phyloP scores from a whole-genome alignment of 192 early-diverging fungal species.

The Martensiomyces pterosporus region DNA sequence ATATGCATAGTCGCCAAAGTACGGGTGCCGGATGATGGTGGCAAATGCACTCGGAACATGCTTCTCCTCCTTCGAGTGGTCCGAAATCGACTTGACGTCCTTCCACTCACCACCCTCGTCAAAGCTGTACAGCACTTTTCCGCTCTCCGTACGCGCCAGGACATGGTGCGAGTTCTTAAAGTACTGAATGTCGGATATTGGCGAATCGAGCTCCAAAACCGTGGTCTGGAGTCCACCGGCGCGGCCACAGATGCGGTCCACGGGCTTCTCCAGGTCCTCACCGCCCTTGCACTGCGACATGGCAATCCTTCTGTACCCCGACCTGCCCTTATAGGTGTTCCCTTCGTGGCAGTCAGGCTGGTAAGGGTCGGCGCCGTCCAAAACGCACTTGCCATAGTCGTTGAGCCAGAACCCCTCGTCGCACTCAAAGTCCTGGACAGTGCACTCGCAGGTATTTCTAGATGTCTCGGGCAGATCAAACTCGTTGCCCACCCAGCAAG shows the following conservation, averaged over 20 bases:
- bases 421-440: constrained; percentile 82
- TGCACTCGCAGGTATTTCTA: constrained; percentile 66
- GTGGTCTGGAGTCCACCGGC: constrained; percentile 31
- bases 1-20: constrained; percentile 57
- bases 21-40: constrained; percentile 60
- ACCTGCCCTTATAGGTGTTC: constrained; percentile 62
- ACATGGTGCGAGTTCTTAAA: constrained; percentile 59
- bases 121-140: constrained; percentile 53
- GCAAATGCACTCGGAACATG: constrained; percentile 26
- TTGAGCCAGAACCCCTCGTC: constrained; percentile 78
- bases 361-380: constrained; percentile 69
- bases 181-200: constrained; percentile 60
- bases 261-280: constrained; percentile 55
- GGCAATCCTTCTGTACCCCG: constrained; percentile 77
- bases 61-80: background rate
- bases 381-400: constrained; percentile 59
- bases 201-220: constrained; percentile 32
- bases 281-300: constrained; percentile 76
- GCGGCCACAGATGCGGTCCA: constrained; percentile 68
- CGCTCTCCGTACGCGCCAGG: constrained; percentile 52
- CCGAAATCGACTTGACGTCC: constrained; percentile 4
- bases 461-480: constrained; percentile 54
- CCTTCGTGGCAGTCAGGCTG: constrained; percentile 72
- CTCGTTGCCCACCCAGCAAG: constrained; percentile 66
- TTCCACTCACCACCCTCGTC: constrained; percentile 64